Evolutionary conservation across 2,329 filamentous ascomycete genomes (phyloP).

Genomic region (Sarocladium kiliense): DNA sequence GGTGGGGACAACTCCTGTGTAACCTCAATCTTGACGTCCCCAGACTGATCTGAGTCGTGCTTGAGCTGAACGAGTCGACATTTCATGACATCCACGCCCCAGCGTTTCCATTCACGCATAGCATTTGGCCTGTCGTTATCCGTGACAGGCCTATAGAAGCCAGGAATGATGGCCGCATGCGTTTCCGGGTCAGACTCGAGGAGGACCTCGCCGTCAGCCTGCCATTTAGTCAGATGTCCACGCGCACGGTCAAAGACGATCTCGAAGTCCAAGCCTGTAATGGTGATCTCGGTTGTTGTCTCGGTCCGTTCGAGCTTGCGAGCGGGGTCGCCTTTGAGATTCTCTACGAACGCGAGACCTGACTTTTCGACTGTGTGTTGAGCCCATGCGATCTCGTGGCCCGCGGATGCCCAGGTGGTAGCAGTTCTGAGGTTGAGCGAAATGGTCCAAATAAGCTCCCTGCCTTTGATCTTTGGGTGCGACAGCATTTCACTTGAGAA

Average conservation of each 20-base stretch:
- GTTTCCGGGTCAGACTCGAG: conserved; percentile 29
- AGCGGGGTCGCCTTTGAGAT: background rate
- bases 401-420: background rate
- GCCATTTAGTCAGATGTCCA: conserved; percentile 39
- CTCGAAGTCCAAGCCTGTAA: conserved; percentile 23
- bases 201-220: conserved; percentile 25
- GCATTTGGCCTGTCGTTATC: conserved; percentile 51
- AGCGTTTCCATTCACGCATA: conserved; percentile 45
- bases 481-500: background rate
- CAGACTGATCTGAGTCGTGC: conserved; percentile 16
- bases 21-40: conserved; percentile 34
- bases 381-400: conserved; percentile 2
- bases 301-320: background rate
- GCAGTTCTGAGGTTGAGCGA: background rate
- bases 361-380: background rate
- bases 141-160: conserved; percentile 60
- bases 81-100: conserved; percentile 41
- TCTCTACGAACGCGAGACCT: background rate
- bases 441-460: background rate
- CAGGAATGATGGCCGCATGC: conserved; percentile 33
- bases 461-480: background rate
- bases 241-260: conserved; percentile 40
- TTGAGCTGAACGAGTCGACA: conserved; percentile 15
- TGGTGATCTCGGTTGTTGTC: background rate
- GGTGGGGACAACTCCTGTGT: conserved; percentile 54